A percentile compares a stretch with the other conserved stretches of the same genome.
These are phyloP conservation scores for Aspergillus quadrilineatus DNA, from an alignment of 2,329 filamentous ascomycete genomes.

Conservation along the genomic window DNA sequence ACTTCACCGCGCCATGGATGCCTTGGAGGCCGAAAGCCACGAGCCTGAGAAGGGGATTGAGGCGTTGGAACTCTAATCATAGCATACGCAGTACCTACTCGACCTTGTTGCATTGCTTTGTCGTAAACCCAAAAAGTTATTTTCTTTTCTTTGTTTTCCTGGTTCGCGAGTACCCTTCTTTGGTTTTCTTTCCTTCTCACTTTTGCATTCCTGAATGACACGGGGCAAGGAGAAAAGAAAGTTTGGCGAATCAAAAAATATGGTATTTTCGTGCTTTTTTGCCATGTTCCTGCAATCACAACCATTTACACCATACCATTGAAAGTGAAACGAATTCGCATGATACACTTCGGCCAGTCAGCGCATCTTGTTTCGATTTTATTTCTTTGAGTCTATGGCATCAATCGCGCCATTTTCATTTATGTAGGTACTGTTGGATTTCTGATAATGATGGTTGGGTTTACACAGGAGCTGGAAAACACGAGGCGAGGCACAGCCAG, in stretches of 20 bases:
- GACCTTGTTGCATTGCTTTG: neutral
- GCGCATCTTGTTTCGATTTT: neutral
- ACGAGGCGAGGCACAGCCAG: neutral
- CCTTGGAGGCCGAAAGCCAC: constrained; percentile 53
- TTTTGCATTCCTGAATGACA: constrained; percentile 1
- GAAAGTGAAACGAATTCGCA: neutral
- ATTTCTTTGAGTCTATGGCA: neutral
- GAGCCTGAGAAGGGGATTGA: constrained; percentile 18
- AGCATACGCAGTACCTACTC: neutral
- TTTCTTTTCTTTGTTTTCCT: neutral
- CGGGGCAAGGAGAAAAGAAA: neutral
- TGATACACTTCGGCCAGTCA: neutral
- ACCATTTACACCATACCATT: neutral
- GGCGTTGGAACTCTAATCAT: constrained; percentile 31
- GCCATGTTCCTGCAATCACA: neutral
- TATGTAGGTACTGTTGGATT: constrained; percentile 2
- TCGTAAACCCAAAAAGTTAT: constrained; percentile 3
- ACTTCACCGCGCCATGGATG: constrained; percentile 69
- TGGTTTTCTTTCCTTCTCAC: neutral
- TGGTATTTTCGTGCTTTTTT: neutral
- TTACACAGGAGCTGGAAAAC: neutral
- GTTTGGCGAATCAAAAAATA: neutral
- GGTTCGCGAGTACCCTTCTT: neutral
- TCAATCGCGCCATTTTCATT: neutral
- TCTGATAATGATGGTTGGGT: neutral